These are phyloP conservation scores for Wickerhamiella kurtzmanii DNA, from an alignment of 805 yeast genomes.

Conservation along the genomic window DNA sequence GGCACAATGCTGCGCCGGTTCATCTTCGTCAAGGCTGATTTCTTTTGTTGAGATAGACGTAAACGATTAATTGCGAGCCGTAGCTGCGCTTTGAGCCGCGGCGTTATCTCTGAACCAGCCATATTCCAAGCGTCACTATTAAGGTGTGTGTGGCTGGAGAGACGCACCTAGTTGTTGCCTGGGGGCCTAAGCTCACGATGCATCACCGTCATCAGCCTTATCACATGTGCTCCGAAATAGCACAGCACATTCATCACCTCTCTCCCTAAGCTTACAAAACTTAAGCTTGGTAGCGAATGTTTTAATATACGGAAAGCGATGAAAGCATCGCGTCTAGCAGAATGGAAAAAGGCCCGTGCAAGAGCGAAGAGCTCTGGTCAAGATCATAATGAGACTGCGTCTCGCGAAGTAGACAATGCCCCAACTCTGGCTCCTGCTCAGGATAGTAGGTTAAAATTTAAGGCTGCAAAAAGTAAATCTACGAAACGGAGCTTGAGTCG, in stretches of 20 bases:
- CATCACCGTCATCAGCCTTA: not conserved
- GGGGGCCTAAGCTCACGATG: not conserved
- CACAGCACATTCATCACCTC: not conserved
- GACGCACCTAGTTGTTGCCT: too few relatives aligned
- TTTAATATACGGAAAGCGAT: too few relatives aligned
- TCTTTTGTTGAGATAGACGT: constrained; percentile 59
- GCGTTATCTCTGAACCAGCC: constrained; percentile 20
- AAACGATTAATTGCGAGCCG: constrained; percentile 60
- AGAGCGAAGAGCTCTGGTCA: not conserved
- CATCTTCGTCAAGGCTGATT: constrained; percentile 60
- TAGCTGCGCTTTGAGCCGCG: constrained; percentile 16
- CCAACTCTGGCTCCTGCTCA: too few relatives aligned
- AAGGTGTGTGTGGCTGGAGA: too few relatives aligned
- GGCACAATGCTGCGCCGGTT: constrained; percentile 61
- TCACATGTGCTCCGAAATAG: not conserved
- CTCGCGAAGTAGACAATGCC: too few relatives aligned
- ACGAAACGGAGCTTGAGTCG: not conserved
- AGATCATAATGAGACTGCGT: too few relatives aligned
- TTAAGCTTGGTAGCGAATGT: too few relatives aligned
- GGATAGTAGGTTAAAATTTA: too few relatives aligned
- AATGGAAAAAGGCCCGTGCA: not conserved
- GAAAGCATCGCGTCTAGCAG: not conserved
- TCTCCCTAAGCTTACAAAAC: too few relatives aligned
- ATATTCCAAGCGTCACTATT: too few relatives aligned
- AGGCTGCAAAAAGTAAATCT: too few relatives aligned